Percentiles rank a stretch among this genome's conserved stretches.
Evolutionary conservation across 164 flowering plant genomes (phyloP).

Genomic region (Vitis amurensis): DNA sequence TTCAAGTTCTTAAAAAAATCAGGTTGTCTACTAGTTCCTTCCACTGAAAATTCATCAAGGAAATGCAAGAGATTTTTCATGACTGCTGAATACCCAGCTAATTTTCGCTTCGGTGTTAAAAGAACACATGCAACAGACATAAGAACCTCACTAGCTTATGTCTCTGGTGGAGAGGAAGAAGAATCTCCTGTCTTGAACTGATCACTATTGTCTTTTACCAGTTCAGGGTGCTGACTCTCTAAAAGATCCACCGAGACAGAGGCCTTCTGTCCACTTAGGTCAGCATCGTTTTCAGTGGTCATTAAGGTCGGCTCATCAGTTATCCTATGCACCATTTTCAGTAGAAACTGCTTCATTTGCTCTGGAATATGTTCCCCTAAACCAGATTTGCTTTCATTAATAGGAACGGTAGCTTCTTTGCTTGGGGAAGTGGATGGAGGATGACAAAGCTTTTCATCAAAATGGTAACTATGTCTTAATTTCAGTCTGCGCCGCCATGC

Average conservation of each 20-base stretch:
- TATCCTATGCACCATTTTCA: conserved; percentile 79
- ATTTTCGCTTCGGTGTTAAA: conserved; percentile 85
- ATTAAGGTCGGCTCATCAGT: conserved; percentile 71
- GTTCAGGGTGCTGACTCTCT: conserved; percentile 40
- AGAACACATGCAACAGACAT: conserved; percentile 75
- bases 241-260: conserved; percentile 32
- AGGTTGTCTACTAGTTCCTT: conserved; percentile 93
- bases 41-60: conserved; percentile 84
- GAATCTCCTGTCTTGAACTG: conserved; percentile 59
- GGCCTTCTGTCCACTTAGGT: conserved; percentile 29
- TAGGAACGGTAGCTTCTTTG: too few relatives aligned
- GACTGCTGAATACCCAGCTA: conserved; percentile 84
- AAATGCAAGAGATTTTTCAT: conserved; percentile 79
- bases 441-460: too few relatives aligned
- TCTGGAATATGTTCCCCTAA: too few relatives aligned
- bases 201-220: conserved; percentile 35
- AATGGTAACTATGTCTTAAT: too few relatives aligned
- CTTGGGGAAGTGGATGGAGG: too few relatives aligned
- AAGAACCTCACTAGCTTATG: conserved; percentile 84
- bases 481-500: too few relatives aligned
- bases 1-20: conserved; percentile 49
- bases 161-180: conserved; percentile 42
- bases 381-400: too few relatives aligned
- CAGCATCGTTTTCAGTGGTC: conserved; percentile 46
- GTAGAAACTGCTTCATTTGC: conserved; percentile 29